phyloP scores from a whole-genome alignment of 2,329 filamentous ascomycete genomes.

The Exophiala calicioides region DNA sequence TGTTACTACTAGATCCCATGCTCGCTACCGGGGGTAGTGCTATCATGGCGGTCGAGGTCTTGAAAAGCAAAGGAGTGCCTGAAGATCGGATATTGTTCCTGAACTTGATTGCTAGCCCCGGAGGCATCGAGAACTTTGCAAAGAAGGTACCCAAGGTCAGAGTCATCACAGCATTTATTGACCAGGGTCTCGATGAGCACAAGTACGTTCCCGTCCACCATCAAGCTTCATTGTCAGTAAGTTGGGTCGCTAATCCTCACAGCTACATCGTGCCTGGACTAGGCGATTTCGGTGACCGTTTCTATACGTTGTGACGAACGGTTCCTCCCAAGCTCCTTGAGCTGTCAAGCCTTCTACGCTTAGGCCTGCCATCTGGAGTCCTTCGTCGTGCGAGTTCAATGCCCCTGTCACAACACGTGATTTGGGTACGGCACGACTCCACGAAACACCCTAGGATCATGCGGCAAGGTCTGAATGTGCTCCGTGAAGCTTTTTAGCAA shows the following conservation, averaged over 20 bases:
- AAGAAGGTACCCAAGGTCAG: slow-evolving; percentile 84
- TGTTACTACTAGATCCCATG: slow-evolving; percentile 95
- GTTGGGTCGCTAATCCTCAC: slow-evolving; percentile 5
- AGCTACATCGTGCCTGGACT: slow-evolving; percentile 41
- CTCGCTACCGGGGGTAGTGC: slow-evolving; percentile 96
- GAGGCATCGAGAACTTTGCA: slow-evolving; percentile 86
- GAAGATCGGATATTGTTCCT: slow-evolving; percentile 95
- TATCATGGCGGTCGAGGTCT: slow-evolving; percentile 92
- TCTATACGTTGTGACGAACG: slow-evolving; percentile 23
- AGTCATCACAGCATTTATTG: slow-evolving; percentile 93
- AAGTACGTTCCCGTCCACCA: slow-evolving; percentile 64
- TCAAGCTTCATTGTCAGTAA: background rate
- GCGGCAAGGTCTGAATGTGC: too few species aligned
- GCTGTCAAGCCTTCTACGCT: too few species aligned
- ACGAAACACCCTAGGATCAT: too few species aligned
- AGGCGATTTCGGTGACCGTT: slow-evolving; percentile 43
- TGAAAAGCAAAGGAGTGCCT: slow-evolving; percentile 85
- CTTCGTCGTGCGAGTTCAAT: too few species aligned
- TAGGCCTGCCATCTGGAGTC: too few species aligned
- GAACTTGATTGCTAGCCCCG: slow-evolving; percentile 95
- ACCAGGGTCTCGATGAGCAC: slow-evolving; percentile 94
- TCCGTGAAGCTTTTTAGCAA: too few species aligned
- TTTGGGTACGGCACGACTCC: too few species aligned
- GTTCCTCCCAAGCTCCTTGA: too few species aligned
- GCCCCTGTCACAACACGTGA: too few species aligned